Percentiles rank a stretch among this genome's conserved stretches.
These are phyloP conservation scores for Coffea humblotiana DNA, from an alignment of 305 asterid genomes.

Conservation along the genomic window DNA sequence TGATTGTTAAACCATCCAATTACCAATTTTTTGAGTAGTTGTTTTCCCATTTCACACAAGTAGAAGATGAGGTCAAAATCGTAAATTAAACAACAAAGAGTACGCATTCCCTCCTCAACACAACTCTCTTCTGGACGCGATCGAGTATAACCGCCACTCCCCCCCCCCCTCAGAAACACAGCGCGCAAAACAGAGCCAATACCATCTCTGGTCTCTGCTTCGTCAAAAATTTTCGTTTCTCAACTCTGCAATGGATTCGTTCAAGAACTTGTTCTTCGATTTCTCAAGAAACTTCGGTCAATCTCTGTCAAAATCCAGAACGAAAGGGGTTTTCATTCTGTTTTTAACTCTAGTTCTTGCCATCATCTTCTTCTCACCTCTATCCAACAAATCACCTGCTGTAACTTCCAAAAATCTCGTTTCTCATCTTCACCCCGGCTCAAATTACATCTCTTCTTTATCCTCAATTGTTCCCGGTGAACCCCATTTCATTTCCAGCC, in stretches of 20 bases:
- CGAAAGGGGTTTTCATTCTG: slow-evolving; percentile 30
- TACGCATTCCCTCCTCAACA: neutral
- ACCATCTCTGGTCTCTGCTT: neutral
- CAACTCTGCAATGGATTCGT: slow-evolving; percentile 37
- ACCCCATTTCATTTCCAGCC: neutral
- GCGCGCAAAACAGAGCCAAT: no score
- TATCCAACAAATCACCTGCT: slow-evolving; percentile 26
- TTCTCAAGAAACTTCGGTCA: slow-evolving; percentile 27
- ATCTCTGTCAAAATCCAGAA: slow-evolving; percentile 26
- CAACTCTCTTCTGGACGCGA: neutral
- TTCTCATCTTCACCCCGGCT: slow-evolving; percentile 22
- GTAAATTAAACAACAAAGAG: neutral
- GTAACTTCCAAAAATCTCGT: slow-evolving; percentile 19
- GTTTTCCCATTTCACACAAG: neutral
- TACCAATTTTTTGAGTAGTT: neutral
- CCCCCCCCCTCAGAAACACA: neutral
- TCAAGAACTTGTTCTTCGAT: slow-evolving; percentile 27
- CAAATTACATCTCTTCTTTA: slow-evolving; percentile 18
- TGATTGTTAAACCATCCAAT: neutral
- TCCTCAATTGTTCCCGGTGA: slow-evolving; percentile 20
- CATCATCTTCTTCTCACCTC: slow-evolving; percentile 30
- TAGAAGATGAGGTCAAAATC: neutral
- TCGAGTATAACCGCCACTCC: neutral
- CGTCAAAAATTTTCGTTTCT: neutral
- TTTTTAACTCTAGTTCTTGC: slow-evolving; percentile 38